Base-by-base conservation (phyloP, 2,329 filamentous ascomycete species). In the Lecanicillium sp. region DNA sequence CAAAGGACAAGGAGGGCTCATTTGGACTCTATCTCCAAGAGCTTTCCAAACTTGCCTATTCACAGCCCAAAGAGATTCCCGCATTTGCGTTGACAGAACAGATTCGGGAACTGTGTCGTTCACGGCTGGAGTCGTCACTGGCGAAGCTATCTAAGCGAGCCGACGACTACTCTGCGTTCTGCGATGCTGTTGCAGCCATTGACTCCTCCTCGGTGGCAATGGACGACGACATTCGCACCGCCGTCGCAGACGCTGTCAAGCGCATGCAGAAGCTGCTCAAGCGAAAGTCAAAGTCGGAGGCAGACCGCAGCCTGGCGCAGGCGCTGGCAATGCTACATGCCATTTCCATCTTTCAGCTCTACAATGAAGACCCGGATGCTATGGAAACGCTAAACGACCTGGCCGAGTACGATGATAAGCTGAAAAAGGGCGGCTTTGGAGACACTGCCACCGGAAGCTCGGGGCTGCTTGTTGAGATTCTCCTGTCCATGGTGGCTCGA, bases 401-500 rank as follows among this genome's bases (percentile, higher is more conserved):
- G n/a, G 76, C 83, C 47, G 69, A 82, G 43, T 88, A 84, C 57
- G 83, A 82, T 43, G 72, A 84, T 31, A 80, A 79, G 52, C 69
- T 84, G 36, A 72, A 79, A 47, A 66, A 71, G 36, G 55, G 53
- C 17, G 55, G 52, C 14, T 41, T 48, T 4, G 61, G 63, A 0
- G 69, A 77, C 46, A 62, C 75, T 29, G 68, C 77, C 50, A 60
- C 66, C 1, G 75, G 73, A 6, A 69, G 69, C 10, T 84, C 87
- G 0, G 80, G 86, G 52, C 72, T 87, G 18, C 63, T 96, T 8
- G 79, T 96, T 3, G 92, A 97, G 53, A 84, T 97, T 37, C 62
- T 98, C 7, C 69, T 97, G n/a, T 86, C 87, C 37, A 87, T 97
- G 64, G 77, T 94, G 3, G 86, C 88, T 0, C 87, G 87, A 45